Evolutionary conservation across 2,329 filamentous ascomycete species (phyloP), one percentile per base, ranked within the genome.

Genomic region (Fusarium tuaranense): DNA sequence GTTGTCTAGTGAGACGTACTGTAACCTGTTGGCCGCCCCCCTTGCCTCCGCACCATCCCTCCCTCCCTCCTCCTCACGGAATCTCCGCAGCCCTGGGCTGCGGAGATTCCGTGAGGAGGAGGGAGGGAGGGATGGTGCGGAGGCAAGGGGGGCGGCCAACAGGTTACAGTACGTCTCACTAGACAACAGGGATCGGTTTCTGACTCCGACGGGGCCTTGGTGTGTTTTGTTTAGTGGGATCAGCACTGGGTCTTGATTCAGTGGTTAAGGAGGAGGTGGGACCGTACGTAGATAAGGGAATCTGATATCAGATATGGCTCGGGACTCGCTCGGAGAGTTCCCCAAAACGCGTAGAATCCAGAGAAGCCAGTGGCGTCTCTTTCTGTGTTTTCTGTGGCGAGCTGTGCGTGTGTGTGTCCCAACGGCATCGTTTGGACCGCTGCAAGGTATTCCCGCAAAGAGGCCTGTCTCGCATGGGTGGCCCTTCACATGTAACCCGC

Each of bases 71-170:
- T 74, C 71, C 72, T 74, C 71, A 74, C 71, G 72, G 68, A 22
- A 58, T 72, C 72, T 72, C 72, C 72, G 65, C 72, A 67, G 61
- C 14, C 30, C 63, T 22, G 63, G 30, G 14, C 61, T 67, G 72
- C 65, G 72, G 72, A 72, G 72, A 72, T 58, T 22, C 68, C 72
- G 71, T 74, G 71, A 74, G 72, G 71, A 74, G 53, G 53, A 55
- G 13, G 62, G 32, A 27, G 27, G 61, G 67, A 67, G 48, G 1
- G 69, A 60, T 62, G 62, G 65, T 72, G 70, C 46, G 61, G 51
- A 65, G 71, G 10, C 63, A 65, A 38, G 27, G 27, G 27, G 27
- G 27, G 41, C 22, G 68, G 10, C 14, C 20, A 61, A 16, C 53
- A 34, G 53, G 44, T 48, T 48, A 27, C 44, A 48, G n/a, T 22